Conservation (phyloP, 192 early-diverging fungal genomes). For the Mortierella hygrophila region DNA sequence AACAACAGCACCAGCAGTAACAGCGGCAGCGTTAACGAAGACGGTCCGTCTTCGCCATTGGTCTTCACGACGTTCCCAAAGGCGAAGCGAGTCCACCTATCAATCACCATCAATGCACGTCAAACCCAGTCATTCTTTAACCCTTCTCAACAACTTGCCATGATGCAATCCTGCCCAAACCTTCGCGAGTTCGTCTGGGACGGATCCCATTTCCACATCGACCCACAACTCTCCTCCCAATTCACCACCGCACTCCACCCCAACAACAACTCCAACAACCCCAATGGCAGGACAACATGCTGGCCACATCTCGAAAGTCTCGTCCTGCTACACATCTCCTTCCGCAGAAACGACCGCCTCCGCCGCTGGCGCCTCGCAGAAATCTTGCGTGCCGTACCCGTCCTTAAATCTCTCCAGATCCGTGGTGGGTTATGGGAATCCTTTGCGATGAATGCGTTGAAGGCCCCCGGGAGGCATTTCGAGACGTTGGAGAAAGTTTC, state of each 20-base stretch:
- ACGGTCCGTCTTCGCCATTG: neutral
- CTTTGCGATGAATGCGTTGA: neutral
- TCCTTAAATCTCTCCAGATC: neutral
- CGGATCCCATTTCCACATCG: neutral
- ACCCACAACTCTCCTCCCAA: neutral
- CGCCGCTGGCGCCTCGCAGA: neutral
- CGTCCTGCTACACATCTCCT: neutral
- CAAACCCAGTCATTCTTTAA: neutral
- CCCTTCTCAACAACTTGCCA: neutral
- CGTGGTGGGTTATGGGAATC: neutral
- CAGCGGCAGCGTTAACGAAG: neutral
- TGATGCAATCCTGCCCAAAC: neutral
- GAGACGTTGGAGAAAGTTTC: neutral
- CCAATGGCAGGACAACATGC: neutral
- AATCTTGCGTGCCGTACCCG: neutral
- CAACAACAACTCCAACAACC: neutral
- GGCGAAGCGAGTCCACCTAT: neutral
- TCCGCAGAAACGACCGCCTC: neutral
- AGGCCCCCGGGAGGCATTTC: neutral
- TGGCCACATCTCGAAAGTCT: neutral
- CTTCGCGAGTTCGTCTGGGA: slow-evolving; percentile 2
- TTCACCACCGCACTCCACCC: neutral
- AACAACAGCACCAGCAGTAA: neutral
- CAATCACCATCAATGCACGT: neutral
- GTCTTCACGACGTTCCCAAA: neutral